Base-by-base conservation (phyloP, 2,329 filamentous ascomycete species). In the Chaetomiaceae sp. region DNA sequence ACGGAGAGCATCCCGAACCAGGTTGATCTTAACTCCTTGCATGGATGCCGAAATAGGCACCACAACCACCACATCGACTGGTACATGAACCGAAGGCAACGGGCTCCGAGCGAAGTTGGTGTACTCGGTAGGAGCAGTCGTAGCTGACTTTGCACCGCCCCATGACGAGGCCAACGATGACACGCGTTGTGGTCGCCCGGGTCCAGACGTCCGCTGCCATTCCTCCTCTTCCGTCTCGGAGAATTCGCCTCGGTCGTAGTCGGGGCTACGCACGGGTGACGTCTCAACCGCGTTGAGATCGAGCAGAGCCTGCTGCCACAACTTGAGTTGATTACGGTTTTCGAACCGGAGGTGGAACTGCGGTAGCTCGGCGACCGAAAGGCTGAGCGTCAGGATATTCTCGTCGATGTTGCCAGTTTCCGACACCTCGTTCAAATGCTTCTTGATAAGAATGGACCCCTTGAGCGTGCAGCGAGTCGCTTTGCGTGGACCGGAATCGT, bases 11-110 rank as follows among this genome's bases (percentile, higher is more conserved):
- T 99, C 94, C 37, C 90, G 85, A 13, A 99, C 82, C 1, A 99
- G 78, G 57, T 92, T 95, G 66, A 97, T 96, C 74, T 99, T 99
- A 56, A 99, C 82, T n/a, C 94, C 94, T 70, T 97, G 94, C 92
- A 97, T 99, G 0, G 94, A 97, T 1, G 92, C 95, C 0, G 94
- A 97, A 5, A 99, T 90, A 0, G 94, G 94, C 30, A 99, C 91
- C 20, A 99, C 94, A 0, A 97, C 90, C 0, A 99, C 92, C 27
- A 99, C 85, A 66, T 99, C 94, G 49, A 97, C 82, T 1, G 94
- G 92, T 14, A 97, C 89, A 66, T 99, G 94, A 43, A 92, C 69
- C 5, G 85, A 80, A 18, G 74, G 72, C 51, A 64, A 64, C 48
- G 72, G 73, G 64, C 68, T 78, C 63, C 76, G 69, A 65, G 80